Evolutionary conservation across 768 basidiomycete genomes (phyloP), one percentile per base, ranked within the genome.

Genomic region (Boletus huronensis): DNA sequence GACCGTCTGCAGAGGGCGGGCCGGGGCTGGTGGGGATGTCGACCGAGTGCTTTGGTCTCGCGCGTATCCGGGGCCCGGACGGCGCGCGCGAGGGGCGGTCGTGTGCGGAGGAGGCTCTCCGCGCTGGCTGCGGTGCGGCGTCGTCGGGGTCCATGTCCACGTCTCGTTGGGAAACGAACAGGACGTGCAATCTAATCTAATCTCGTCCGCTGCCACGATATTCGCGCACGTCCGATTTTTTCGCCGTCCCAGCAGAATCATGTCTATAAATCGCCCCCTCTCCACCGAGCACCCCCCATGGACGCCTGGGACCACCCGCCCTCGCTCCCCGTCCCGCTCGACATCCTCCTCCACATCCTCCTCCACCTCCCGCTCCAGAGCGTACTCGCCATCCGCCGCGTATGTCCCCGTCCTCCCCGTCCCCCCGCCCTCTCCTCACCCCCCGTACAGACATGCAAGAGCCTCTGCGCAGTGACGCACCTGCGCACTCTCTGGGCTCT

Each of bases 401-500:
- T 82, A 45, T 53, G 74, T 52, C 23, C 3, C 9, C 7, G 25
- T 19, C 23, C 25, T n/a, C 28, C n/a, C 44, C 17, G 28, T 39
- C 29, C 6, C 1, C 5, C 1, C 31, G n/a, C 43, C 38, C 6
- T 3, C 25, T 34, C 13, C 44, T 47, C 52, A 43, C 23, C 29
- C 35, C 32, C 45, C 40, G 0, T 13, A 1, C 45, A 86, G 84
- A 78, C 80, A 16, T 83, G 73, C 65, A 79, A 68, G 54, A 55
- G 58, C 3, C 74, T 84, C 29, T 55, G 61, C 26, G 64, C 72
- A 4, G 62, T 79, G 17, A 80, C 82, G 0, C 75, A 72, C n/a
- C 63, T 75, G 0, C 79, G 76, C 34, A 68, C 73, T 38, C 71
- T 85, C 38, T 87, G 84, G 85, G 65, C 70, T 7, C 49, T 69